A percentile compares a stretch with the other conserved stretches of the same genome.
Conservation (phyloP, 2,329 filamentous ascomycete genomes). For the Aspergillus sp. region DNA sequence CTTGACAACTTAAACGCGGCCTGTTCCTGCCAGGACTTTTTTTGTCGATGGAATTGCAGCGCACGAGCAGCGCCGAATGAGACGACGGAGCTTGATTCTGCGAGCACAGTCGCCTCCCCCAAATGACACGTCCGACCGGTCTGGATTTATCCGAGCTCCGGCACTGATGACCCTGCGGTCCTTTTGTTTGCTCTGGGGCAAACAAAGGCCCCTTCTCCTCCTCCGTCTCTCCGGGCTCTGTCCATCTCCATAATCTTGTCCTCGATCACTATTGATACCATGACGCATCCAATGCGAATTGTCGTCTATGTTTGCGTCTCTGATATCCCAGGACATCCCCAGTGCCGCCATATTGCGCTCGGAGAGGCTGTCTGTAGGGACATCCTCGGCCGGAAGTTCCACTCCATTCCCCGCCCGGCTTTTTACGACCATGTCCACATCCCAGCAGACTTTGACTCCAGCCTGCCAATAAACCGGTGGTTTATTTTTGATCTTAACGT, state of each 20-base stretch:
- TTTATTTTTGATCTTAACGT: constrained; percentile 23
- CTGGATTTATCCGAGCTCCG: constrained; percentile 9
- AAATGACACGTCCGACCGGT: not conserved
- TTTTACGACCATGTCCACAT: constrained; percentile 23
- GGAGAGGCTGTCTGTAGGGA: constrained; percentile 14
- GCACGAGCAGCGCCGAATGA: not conserved
- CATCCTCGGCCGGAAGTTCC: constrained; percentile 17
- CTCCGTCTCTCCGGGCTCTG: not conserved
- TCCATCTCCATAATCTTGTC: not conserved
- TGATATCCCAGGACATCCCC: constrained; percentile 21
- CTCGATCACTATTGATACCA: not conserved
- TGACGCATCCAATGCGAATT: constrained; percentile 12
- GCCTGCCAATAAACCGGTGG: constrained; percentile 17
- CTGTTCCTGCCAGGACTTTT: not conserved
- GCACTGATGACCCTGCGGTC: not conserved
- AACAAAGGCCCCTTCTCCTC: not conserved
- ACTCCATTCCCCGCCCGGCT: constrained; percentile 12
- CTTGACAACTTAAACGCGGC: not conserved
- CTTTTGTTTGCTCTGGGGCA: not conserved
- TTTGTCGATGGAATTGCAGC: too few relatives aligned
- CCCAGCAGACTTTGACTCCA: constrained; percentile 20
- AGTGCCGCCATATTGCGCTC: constrained; percentile 19
- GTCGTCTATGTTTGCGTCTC: constrained; percentile 18
- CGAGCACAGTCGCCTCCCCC: not conserved
- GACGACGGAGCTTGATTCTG: not conserved